Conservation (phyloP, 2,329 filamentous ascomycete species). For the Penicillium sp. region DNA sequence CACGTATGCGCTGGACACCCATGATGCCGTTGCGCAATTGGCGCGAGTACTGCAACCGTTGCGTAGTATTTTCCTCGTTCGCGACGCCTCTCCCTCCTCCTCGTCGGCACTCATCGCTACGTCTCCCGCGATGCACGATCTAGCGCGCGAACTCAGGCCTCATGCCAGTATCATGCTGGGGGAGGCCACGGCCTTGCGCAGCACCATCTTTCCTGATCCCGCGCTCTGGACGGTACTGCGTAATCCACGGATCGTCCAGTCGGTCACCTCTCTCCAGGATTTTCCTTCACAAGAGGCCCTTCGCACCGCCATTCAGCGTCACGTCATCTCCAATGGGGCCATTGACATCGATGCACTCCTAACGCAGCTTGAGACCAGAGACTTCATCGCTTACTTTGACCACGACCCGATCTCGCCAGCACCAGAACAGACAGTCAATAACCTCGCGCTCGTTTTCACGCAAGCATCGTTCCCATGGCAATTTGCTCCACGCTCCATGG, state of each 20-base stretch:
- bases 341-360: neutral
- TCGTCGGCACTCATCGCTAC: neutral
- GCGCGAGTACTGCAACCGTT: neutral
- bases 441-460: neutral
- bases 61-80: conserved; percentile 1
- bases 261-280: neutral
- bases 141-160: neutral
- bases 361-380: neutral
- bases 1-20: neutral
- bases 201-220: neutral
- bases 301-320: neutral
- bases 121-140: neutral
- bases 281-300: neutral
- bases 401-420: neutral
- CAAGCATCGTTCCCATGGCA: neutral
- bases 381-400: conserved; percentile 1
- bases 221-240: neutral
- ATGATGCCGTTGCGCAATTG: neutral
- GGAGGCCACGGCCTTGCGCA: neutral
- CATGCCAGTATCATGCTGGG: neutral
- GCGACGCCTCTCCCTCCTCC: neutral
- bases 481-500: neutral
- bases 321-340: neutral
- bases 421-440: neutral
- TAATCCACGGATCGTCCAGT: neutral